Evolutionary conservation across 331 rosid species (phyloP), one percentile per base, ranked within the genome.

Genomic region (Rhamnella rubrinervis): DNA sequence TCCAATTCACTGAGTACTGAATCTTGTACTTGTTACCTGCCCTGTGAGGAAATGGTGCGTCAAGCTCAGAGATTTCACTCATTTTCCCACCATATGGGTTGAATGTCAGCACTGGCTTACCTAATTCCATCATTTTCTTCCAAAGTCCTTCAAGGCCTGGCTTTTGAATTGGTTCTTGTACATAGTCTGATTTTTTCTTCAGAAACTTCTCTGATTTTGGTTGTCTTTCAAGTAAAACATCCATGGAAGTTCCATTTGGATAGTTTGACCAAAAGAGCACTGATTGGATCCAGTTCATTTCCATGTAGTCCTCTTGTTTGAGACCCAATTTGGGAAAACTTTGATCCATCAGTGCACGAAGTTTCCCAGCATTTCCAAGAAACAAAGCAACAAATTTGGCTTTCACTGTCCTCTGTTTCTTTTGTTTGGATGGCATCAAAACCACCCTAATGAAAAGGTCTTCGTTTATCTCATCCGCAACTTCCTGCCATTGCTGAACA

Each of bases 51-150:
- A 88, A 88, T 1, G 87, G 78, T 28, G 88, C 83, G 59, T 77
- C 95, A 12, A 23, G 2, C 78, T 85, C 84, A 3, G 84, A 77
- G 64, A 88, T 81, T 75, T 85, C 78, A 60, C 82, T 70, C 91
- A 83, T 88, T 83, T 55, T 85, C 39, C 91, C 89, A 38, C 91
- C 91, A 28, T 88, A 88, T 23, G 95, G 84, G 47, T 88, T 88
- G 64, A 83, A 79, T 75, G 86, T 74, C 3, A 81, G 67, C 47
- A 21, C 83, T 55, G 71, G 73, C 59, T 81, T 88, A 56, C 61
- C 72, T 50, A 85, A 70, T 37, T 88, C 88, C 59, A 79, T 70
- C 84, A 83, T 85, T 69, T 81, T 88, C 73, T 75, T 77, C 93
- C 93, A 85, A 17, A 79, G 51, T 28, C 80, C 79, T 79, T 85